These are phyloP conservation scores for Phaeosphaeriaceae sp. DNA, from an alignment of 2,329 filamentous ascomycete genomes.

Conservation along the genomic window DNA sequence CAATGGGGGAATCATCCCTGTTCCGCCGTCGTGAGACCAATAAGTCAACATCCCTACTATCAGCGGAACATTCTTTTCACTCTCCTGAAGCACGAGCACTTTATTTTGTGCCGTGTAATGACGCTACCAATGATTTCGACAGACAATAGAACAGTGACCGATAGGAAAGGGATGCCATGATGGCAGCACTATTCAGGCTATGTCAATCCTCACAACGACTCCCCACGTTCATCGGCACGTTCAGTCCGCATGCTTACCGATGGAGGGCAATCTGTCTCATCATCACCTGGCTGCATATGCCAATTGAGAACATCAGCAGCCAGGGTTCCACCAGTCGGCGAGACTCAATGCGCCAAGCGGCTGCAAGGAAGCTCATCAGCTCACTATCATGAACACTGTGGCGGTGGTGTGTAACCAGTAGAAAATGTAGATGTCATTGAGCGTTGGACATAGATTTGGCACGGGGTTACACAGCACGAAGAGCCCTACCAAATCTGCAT, in stretches of 20 bases:
- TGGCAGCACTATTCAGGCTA: not conserved
- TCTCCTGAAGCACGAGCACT: not conserved
- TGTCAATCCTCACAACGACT: not conserved
- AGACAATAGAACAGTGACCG: constrained; percentile 1
- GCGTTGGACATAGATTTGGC: constrained; percentile 6
- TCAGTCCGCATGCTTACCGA: not conserved
- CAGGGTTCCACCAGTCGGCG: not conserved
- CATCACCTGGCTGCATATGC: not conserved
- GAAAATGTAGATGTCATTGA: constrained; percentile 20
- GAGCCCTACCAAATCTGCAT: not conserved
- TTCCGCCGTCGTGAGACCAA: not conserved
- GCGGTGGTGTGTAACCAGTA: not conserved
- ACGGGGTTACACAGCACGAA: constrained; percentile 10
- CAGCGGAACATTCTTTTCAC: not conserved
- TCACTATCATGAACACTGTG: not conserved
- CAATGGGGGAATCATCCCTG: constrained; percentile 2
- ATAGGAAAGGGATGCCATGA: constrained; percentile 1
- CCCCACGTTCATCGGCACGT: not conserved
- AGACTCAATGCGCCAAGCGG: not conserved
- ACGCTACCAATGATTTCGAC: not conserved
- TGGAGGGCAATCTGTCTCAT: not conserved
- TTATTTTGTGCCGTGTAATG: not conserved
- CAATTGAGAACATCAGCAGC: not conserved
- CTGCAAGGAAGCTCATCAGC: not conserved
- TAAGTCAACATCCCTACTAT: not conserved